Evolutionary conservation across 768 basidiomycete species (phyloP).

Genomic region (Rhodotorula babjevae): DNA sequence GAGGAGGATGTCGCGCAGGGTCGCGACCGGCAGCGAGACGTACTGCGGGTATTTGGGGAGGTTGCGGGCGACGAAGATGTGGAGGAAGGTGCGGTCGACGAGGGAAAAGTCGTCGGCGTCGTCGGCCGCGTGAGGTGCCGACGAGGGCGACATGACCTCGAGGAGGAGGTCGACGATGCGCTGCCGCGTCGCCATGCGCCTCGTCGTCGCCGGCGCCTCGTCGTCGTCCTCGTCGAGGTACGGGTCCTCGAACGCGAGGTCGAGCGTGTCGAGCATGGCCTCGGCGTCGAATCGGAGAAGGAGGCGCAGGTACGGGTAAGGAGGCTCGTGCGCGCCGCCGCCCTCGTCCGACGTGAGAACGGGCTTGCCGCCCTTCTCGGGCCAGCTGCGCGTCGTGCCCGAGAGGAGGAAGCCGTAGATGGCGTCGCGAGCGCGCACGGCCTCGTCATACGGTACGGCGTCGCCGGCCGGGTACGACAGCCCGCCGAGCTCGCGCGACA

Average conservation of each 20-base stretch:
- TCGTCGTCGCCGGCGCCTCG: background rate
- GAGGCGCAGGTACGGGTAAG: constrained; percentile 81
- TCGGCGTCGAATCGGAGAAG: constrained; percentile 86
- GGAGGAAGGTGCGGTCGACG: constrained; percentile 71
- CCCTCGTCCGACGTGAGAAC: constrained; percentile 69
- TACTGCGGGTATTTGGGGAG: constrained; percentile 94
- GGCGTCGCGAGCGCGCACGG: constrained; percentile 62
- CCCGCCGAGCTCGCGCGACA: constrained; percentile 73
- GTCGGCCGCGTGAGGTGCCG: background rate
- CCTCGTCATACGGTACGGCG: constrained; percentile 62
- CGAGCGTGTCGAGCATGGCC: constrained; percentile 85
- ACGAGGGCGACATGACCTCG: constrained; percentile 56
- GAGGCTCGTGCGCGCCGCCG: constrained; percentile 70
- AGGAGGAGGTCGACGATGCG: constrained; percentile 76
- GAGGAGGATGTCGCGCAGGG: constrained; percentile 69
- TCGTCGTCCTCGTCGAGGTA: constrained; percentile 71
- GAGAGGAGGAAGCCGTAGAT: constrained; percentile 81
- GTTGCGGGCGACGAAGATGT: constrained; percentile 95
- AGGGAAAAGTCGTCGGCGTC: constrained; percentile 52
- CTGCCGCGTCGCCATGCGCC: constrained; percentile 53
- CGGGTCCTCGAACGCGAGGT: constrained; percentile 88
- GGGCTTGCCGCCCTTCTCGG: constrained; percentile 61
- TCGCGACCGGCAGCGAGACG: constrained; percentile 62
- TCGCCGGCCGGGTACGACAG: constrained; percentile 80
- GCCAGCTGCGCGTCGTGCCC: constrained; percentile 74